These are phyloP conservation scores for Zygoascus tannicola DNA, from an alignment of 805 yeast species.

Conservation along the genomic window DNA sequence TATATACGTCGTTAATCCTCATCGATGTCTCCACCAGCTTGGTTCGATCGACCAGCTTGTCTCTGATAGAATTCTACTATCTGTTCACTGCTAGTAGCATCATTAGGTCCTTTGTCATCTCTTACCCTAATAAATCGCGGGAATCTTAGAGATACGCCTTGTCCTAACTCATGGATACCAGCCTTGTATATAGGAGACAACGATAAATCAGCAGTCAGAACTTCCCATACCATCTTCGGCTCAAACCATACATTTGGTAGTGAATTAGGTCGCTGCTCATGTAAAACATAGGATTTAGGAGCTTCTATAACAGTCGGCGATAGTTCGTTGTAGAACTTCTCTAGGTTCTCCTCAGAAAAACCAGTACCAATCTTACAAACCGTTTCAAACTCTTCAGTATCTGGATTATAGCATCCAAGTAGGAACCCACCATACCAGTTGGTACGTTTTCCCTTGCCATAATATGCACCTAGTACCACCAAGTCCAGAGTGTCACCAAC, in stretches of 20 bases:
- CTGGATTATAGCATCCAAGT: constrained; percentile 82
- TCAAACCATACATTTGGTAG: constrained; percentile 93
- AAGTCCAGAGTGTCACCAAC: constrained; percentile 93
- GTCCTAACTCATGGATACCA: constrained; percentile 59
- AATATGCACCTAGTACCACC: constrained; percentile 89
- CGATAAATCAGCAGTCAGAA: constrained; percentile 82
- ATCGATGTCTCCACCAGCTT: background rate
- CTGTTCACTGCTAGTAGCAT: constrained; percentile 79
- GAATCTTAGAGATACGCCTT: constrained; percentile 80
- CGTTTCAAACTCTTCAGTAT: constrained; percentile 87
- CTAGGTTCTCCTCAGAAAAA: constrained; percentile 76
- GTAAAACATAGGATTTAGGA: constrained; percentile 63
- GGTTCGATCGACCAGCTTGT: constrained; percentile 39
- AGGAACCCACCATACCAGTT: constrained; percentile 93
- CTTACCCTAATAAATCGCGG: constrained; percentile 78
- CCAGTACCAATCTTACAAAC: constrained; percentile 98
- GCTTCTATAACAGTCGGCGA: constrained; percentile 54
- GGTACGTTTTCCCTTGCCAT: constrained; percentile 90
- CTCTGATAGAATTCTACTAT: constrained; percentile 73
- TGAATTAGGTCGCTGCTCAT: constrained; percentile 55
- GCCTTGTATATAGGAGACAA: constrained; percentile 86
- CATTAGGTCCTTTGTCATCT: constrained; percentile 79
- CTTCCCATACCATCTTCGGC: constrained; percentile 77
- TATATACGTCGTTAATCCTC: too few relatives aligned
- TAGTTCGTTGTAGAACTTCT: constrained; percentile 47